phyloP scores from a whole-genome alignment of 2,329 filamentous ascomycete species.

The Colletotrichum shisoi region DNA sequence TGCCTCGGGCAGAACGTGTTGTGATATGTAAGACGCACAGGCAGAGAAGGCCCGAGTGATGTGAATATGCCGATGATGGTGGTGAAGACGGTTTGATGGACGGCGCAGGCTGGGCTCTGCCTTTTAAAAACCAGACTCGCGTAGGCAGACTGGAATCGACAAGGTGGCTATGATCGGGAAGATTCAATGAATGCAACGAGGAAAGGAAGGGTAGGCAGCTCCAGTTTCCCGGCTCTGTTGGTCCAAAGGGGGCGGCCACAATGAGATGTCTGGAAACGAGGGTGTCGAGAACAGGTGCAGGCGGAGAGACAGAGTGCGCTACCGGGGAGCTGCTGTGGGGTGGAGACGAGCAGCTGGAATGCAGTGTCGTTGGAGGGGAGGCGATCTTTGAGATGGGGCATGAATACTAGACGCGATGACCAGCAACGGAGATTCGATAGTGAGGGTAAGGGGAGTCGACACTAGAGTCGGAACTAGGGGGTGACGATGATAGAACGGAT shows the following conservation, averaged over 20 bases:
- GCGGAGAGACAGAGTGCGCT: constrained; percentile 2
- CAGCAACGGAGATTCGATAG: constrained; percentile 21
- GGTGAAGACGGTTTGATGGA: constrained; percentile 3
- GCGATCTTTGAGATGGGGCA: not conserved
- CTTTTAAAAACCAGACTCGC: constrained; percentile 28
- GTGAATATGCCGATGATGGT: not conserved
- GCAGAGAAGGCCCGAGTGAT: not conserved
- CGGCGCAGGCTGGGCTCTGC: constrained; percentile 20
- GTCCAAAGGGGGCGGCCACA: not conserved
- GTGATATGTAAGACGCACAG: not conserved
- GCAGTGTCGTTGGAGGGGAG: constrained; percentile 8
- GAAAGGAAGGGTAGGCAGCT: constrained; percentile 3
- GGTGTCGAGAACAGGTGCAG: not conserved
- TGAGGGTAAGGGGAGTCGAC: not conserved
- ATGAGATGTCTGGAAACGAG: not conserved
- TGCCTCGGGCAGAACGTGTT: not conserved
- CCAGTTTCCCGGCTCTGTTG: constrained; percentile 10
- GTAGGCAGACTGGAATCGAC: constrained; percentile 1
- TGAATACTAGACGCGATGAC: constrained; percentile 6
- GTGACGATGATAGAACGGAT: constrained; percentile 2
- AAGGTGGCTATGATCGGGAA: constrained; percentile 12
- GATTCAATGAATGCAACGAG: constrained; percentile 26
- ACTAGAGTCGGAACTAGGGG: constrained; percentile 9
- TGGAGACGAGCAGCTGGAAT: constrained; percentile 9
- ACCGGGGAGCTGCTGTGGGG: constrained; percentile 9